Evolutionary conservation across 1,284 basidiomycete genomes (phyloP), one percentile per base, ranked within the genome.

Genomic region (Ustilago shanxiensis): DNA sequence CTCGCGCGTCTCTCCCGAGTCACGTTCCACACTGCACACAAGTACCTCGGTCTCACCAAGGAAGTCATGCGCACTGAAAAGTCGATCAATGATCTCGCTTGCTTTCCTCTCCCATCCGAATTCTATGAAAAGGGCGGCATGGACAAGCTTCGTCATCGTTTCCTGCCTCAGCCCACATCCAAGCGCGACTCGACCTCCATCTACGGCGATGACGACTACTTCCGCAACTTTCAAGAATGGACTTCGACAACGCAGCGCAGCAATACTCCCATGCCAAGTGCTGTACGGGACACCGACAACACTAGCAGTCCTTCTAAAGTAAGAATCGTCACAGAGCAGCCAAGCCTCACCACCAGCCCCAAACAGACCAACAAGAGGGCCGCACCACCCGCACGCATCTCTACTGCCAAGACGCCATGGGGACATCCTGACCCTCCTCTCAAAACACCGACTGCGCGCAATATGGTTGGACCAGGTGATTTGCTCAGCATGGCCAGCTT

Each of bases 61-160:
- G 96, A 99, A 87, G 94, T 99, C 13, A 91, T 99, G 59, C 91
- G 95, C 29, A 96, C 96, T 0, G 96, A 99, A 87, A 94, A 97
- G 82, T 92, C 94, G 0, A 95, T 99, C 86, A 99, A 99, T 83
- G 92, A 95, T 69, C 92, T 98, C 69, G 96, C 97, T 14, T 95
- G 94, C 72, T 94, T 98, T 86, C 95, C 96, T 4, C 89, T 99
- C 0, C 95, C 96, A 0, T 88, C 90, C 26, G 90, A 91, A 0
- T 99, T 99, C 87, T 99, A 98, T 85, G 93, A 95, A 83, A 91
- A 93, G n/a, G 93, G 93, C 8, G 96, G 96, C 1, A 90, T 99
- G 82, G 91, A 94, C 83, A 90, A 92, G 66, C 89, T 99, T 3
- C 91, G 95, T 28, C 93, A 95, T 65, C 91, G 93, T 26, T 98